phyloP scores from a whole-genome alignment of 2,329 filamentous ascomycete genomes.

The Ascochyta pisi region DNA sequence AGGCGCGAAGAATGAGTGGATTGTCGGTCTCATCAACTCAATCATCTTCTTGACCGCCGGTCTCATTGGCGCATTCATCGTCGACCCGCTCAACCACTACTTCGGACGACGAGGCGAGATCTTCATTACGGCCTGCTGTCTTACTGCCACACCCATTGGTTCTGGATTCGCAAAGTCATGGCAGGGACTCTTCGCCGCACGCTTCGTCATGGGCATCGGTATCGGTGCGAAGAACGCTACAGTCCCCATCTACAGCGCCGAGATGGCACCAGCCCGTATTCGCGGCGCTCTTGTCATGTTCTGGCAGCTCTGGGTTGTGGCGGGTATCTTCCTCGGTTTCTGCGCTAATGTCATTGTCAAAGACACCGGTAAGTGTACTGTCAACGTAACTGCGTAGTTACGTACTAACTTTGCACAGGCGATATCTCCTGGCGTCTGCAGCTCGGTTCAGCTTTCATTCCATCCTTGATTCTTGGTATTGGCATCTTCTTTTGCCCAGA shows the following conservation, averaged over 20 bases:
- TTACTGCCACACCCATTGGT: conserved; percentile 48
- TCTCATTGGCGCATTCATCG: conserved; percentile 35
- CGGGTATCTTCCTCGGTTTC: conserved; percentile 54
- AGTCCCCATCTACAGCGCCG: conserved; percentile 45
- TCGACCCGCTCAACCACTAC: conserved; percentile 49
- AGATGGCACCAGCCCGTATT: conserved; percentile 44
- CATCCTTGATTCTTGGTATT: conserved; percentile 45
- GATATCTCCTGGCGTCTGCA: conserved; percentile 47
- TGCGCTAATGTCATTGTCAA: conserved; percentile 58
- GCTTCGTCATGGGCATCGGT: conserved; percentile 46
- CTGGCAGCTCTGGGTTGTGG: conserved; percentile 50
- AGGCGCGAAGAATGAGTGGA: conserved; percentile 37
- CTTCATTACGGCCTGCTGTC: conserved; percentile 45
- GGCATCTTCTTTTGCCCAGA: conserved; percentile 50
- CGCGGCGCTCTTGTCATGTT: conserved; percentile 50
- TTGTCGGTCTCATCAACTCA: conserved; percentile 43
- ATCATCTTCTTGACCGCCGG: conserved; percentile 51
- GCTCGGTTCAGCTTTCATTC: conserved; percentile 50
- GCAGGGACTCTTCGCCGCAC: conserved; percentile 45
- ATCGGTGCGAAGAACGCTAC: conserved; percentile 46
- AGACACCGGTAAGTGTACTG: conserved; percentile 19
- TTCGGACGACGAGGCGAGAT: conserved; percentile 48
- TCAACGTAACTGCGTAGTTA: no score
- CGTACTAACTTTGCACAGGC: conserved; percentile 21
- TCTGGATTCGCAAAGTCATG: conserved; percentile 47